These are phyloP conservation scores for Mortierella polycephala DNA, from an alignment of 371 early-diverging fungal species.

Conservation along the genomic window DNA sequence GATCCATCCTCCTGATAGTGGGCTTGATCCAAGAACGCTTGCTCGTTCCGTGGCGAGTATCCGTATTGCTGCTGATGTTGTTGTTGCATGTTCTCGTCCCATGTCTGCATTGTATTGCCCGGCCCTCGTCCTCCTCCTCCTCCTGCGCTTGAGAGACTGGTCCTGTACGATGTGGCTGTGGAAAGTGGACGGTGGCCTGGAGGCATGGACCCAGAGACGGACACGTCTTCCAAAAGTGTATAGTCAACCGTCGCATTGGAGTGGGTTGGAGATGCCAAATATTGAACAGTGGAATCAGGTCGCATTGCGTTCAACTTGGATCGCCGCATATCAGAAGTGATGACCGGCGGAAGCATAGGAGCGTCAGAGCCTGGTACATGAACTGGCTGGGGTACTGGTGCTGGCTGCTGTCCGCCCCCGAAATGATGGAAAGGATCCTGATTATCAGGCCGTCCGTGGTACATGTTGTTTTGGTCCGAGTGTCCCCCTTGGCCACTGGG, in stretches of 20 bases:
- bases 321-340: background rate
- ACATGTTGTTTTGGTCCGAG: no score
- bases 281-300: no score
- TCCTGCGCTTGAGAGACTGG: background rate
- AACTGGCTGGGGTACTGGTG: background rate
- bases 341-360: background rate
- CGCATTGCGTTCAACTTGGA: background rate
- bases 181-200: no score
- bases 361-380: background rate
- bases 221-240: no score
- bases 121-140: background rate
- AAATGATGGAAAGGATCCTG: background rate
- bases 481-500: background rate
- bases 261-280: no score
- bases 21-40: conserved; percentile 14
- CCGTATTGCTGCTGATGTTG: conserved; percentile 15
- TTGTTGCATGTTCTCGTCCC: background rate
- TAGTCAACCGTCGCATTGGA: no score
- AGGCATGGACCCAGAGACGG: no score
- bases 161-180: background rate
- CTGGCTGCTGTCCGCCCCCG: background rate
- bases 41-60: conserved; percentile 24
- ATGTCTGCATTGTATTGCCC: no score
- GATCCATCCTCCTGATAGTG: conserved; percentile 1
- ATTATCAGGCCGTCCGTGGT: background rate